Base-by-base conservation (phyloP, 257 asterid genomes). In the Gynochthodes officinalis region DNA sequence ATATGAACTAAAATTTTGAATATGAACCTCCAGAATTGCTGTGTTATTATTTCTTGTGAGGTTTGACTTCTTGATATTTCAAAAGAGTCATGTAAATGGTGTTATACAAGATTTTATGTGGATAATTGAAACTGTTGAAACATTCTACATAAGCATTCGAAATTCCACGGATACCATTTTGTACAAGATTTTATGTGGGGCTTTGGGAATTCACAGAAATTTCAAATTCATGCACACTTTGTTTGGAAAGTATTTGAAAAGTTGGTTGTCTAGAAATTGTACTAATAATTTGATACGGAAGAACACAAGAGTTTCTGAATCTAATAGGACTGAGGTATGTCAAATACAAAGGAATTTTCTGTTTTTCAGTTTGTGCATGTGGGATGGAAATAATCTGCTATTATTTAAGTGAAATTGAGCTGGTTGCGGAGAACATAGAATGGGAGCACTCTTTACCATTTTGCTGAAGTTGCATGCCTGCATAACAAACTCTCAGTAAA, bases 381-480 rank as follows among this genome's bases (percentile, higher is more conserved):
- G 75, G 27, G 48, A 28, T 32, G 71, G 52, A 25, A 0, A 7
- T 27, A 35, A 62, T 62, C 48, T 10, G 4, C 2, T 16, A 16
- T 46, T 46, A 25, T 40, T 21, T 7, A 59, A 13, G 40, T 28
- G 64, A 15, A 25, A 28, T 46, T 46, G 18, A 46, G 21, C 1
- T 46, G 52, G 52, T 46, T 66, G 33, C n/a, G 33, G 44, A 30
- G 21, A 21, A 48, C 7, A 67, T 8, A 48, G 35, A 15, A 43
- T 44, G 35, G n/a, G 53, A 6, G 25, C 13, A 21, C 7, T 5
- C 60, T 8, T n/a, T 10, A 23, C 48, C 25, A 7, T 40, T 40
- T 33, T 50, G 62, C 33, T 50, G 61, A 52, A 52, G 73, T 35
- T 37, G 32, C 40, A 27, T 27, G 25, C 64, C 42, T 71, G 59